Evolutionary conservation across 1,284 basidiomycete species (phyloP).

Genomic region (Irpex sp.): DNA sequence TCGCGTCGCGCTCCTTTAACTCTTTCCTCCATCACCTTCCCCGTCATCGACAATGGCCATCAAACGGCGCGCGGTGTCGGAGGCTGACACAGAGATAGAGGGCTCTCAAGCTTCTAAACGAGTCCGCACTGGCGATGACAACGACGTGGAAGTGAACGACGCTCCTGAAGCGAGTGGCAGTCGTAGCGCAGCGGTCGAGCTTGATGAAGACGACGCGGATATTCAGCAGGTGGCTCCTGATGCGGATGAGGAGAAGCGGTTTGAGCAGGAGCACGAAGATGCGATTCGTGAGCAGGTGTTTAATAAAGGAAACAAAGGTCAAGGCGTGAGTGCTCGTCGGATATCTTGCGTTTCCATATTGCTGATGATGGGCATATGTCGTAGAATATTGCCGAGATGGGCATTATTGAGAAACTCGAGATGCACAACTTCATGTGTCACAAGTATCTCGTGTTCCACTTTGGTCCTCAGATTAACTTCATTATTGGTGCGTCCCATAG

Average conservation of each 20-base stretch:
- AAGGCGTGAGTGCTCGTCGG: slow-evolving; percentile 46
- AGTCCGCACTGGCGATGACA: slow-evolving; percentile 6
- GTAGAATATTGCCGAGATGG: slow-evolving; percentile 79
- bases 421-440: slow-evolving; percentile 98
- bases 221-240: slow-evolving; percentile 32
- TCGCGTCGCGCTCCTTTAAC: slow-evolving; percentile 6
- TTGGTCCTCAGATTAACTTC: slow-evolving; percentile 94
- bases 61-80: slow-evolving; percentile 8
- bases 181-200: background rate
- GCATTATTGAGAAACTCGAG: slow-evolving; percentile 84
- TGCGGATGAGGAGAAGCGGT: slow-evolving; percentile 51
- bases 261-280: slow-evolving; percentile 58
- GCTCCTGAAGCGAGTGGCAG: background rate
- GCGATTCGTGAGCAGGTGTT: slow-evolving; percentile 53
- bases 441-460: slow-evolving; percentile 74
- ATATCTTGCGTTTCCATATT: no score
- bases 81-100: slow-evolving; percentile 12
- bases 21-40: slow-evolving; percentile 4
- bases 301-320: slow-evolving; percentile 44
- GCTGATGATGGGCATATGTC: background rate
- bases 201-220: slow-evolving; percentile 31
- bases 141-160: slow-evolving; percentile 6
- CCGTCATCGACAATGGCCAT: slow-evolving; percentile 4
- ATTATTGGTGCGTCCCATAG: slow-evolving; percentile 73
- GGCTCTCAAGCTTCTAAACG: slow-evolving; percentile 13